Evolutionary conservation across 1,284 basidiomycete genomes (phyloP).

Genomic region (Tilletia walkeri): DNA sequence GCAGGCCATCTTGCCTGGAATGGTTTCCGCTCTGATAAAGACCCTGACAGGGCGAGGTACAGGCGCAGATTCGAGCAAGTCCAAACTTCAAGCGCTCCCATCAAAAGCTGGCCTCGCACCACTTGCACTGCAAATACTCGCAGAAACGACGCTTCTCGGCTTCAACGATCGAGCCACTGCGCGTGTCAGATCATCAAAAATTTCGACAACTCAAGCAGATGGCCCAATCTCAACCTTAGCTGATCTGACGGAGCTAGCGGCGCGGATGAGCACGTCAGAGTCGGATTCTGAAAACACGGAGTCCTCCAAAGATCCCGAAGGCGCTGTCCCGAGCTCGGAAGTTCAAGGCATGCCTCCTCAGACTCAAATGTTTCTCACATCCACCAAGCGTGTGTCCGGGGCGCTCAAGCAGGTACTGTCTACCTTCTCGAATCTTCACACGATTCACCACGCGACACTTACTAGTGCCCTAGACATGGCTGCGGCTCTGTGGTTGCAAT

Average conservation of each 20-base stretch:
- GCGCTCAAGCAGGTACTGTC: neutral
- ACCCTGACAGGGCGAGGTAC: neutral
- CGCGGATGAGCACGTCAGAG: neutral
- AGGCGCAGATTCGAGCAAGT: neutral
- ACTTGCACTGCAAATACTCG: neutral
- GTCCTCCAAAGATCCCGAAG: too few relatives aligned
- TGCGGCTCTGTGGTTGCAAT: neutral
- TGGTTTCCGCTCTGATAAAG: conserved; percentile 5
- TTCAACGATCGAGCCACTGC: conserved; percentile 13
- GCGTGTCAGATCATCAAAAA: neutral
- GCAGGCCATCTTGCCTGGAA: neutral
- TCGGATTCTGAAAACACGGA: too few relatives aligned
- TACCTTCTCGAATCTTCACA: neutral
- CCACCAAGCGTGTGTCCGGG: neutral
- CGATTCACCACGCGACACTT: neutral
- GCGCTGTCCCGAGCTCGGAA: too few relatives aligned
- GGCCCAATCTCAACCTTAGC: neutral
- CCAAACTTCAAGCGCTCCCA: neutral
- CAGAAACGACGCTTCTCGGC: conserved; percentile 2
- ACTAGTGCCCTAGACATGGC: neutral
- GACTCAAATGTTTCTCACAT: neutral
- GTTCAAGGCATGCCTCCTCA: neutral
- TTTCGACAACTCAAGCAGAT: neutral
- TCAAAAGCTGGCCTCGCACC: neutral
- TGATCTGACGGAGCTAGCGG: neutral